These are phyloP conservation scores for Boletus fagicola DNA, from an alignment of 768 basidiomycete genomes.

Conservation along the genomic window DNA sequence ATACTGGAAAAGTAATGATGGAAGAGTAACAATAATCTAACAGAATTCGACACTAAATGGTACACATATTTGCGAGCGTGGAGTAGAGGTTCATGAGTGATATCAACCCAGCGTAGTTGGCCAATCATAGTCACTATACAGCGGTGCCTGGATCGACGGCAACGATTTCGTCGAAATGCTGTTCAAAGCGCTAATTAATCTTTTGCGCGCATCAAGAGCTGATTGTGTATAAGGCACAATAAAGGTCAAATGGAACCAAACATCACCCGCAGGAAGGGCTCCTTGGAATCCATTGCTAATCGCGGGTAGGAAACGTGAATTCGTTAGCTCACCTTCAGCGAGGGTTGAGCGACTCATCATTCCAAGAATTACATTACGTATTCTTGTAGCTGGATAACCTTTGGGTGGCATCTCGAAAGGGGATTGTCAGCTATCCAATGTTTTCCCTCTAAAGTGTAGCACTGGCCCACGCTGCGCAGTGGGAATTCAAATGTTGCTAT, in stretches of 20 bases:
- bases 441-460: too few species aligned
- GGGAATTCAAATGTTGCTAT: too few species aligned
- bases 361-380: not conserved
- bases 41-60: not conserved
- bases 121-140: not conserved
- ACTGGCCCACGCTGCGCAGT: too few species aligned
- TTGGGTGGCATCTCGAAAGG: not conserved
- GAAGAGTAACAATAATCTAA: not conserved
- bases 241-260: not conserved
- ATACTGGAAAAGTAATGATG: slow-evolving; percentile 41
- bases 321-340: not conserved
- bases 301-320: not conserved
- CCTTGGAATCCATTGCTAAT: not conserved
- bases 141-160: too few species aligned
- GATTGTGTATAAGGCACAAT: not conserved
- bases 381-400: not conserved
- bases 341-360: not conserved
- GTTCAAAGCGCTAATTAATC: not conserved
- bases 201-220: not conserved
- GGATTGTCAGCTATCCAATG: not conserved
- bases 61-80: not conserved
- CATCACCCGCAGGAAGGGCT: not conserved
- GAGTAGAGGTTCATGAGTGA: not conserved
- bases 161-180: too few species aligned
- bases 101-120: not conserved